Conservation (phyloP, 2,329 filamentous ascomycete genomes). For the Fusarium nelsonii region DNA sequence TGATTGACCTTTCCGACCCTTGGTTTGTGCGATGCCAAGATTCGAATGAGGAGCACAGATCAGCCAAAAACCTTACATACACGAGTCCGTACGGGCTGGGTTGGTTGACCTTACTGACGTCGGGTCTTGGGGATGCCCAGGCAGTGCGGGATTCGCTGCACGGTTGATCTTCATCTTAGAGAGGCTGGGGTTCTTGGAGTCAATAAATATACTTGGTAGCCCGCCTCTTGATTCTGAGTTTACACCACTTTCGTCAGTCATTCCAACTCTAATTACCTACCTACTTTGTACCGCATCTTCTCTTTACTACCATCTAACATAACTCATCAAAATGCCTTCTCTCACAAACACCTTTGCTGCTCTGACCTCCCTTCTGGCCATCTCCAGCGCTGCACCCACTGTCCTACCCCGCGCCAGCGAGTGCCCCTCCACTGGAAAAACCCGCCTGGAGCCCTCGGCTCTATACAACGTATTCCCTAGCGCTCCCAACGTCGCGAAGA, state of each 20-base stretch:
- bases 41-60: slow-evolving; percentile 21
- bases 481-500: slow-evolving; percentile 32
- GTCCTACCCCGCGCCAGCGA: slow-evolving; percentile 20
- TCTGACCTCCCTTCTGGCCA: slow-evolving; percentile 28
- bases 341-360: slow-evolving; percentile 15
- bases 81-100: not conserved
- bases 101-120: slow-evolving; percentile 10
- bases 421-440: slow-evolving; percentile 20
- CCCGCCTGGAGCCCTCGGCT: slow-evolving; percentile 23
- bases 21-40: slow-evolving; percentile 26
- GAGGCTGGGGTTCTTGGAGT: slow-evolving; percentile 13
- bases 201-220: slow-evolving; percentile 23
- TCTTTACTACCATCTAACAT: too few species aligned
- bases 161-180: slow-evolving; percentile 27
- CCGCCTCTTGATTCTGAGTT: not conserved
- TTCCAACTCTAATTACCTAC: not conserved
- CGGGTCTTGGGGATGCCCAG: not conserved
- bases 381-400: slow-evolving; percentile 22
- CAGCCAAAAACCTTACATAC: slow-evolving; percentile 13
- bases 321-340: slow-evolving; percentile 18
- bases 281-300: not conserved
- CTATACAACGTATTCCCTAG: slow-evolving; percentile 38
- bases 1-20: slow-evolving; percentile 1
- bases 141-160: slow-evolving; percentile 9
- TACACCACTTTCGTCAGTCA: not conserved